A percentile compares a stretch with the other conserved stretches of the same genome.
phyloP scores from a whole-genome alignment of 768 basidiomycete species.

The Suillus subalutaceus region DNA sequence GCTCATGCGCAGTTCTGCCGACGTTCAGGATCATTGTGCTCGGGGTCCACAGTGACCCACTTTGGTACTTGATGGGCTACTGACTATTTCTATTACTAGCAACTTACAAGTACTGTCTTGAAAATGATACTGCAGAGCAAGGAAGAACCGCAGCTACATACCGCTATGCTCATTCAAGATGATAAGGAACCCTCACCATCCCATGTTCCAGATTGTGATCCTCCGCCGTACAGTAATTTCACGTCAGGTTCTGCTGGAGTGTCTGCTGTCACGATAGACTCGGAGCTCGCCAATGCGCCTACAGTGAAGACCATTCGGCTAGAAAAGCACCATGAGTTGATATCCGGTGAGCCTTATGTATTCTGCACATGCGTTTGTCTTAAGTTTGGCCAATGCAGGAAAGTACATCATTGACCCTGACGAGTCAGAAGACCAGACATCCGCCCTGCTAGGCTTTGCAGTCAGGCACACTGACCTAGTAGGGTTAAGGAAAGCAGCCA shows the following conservation, averaged over 20 bases:
- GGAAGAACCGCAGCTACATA: neutral
- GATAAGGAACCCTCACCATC: neutral
- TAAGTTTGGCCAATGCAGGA: conserved; percentile 27
- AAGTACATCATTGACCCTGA: conserved; percentile 46
- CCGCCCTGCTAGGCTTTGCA: neutral
- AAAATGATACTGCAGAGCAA: conserved; percentile 2
- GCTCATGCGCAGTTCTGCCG: too few species aligned
- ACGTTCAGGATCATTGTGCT: too few species aligned
- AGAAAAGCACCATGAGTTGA: conserved; percentile 26
- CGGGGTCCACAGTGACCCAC: too few species aligned
- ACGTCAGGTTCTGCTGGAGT: neutral
- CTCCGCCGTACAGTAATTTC: neutral
- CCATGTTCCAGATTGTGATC: neutral
- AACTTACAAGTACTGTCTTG: too few species aligned
- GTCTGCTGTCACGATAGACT: neutral
- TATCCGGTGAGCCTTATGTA: conserved; percentile 31
- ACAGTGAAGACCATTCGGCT: conserved; percentile 3
- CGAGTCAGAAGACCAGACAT: conserved; percentile 30
- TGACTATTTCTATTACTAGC: too few species aligned
- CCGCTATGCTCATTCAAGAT: neutral
- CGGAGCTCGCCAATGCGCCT: neutral
- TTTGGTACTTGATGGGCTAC: too few species aligned
- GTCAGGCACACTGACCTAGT: conserved; percentile 26
- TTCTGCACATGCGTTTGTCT: neutral
- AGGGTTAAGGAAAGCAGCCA: conserved; percentile 20